Conservation (phyloP, 2,329 filamentous ascomycete genomes). For the Anthostomella pinea region DNA sequence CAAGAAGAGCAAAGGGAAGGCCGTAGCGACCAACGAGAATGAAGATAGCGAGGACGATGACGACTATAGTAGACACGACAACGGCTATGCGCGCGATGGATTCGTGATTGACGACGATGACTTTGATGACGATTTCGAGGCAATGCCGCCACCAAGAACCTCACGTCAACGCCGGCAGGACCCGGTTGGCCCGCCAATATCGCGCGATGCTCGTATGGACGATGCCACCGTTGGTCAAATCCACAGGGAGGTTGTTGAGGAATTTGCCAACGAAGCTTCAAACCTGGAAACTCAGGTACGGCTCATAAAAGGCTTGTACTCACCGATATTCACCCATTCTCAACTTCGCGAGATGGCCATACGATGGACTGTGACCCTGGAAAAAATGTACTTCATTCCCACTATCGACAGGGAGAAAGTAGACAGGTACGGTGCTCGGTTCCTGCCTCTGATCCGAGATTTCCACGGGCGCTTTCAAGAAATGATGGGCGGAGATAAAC, state of each 20-base stretch:
- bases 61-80: conserved; percentile 34
- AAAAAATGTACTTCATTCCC: conserved; percentile 61
- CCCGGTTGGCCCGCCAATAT: conserved; percentile 57
- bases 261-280: conserved; percentile 64
- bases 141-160: conserved; percentile 33
- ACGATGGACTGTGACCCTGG: conserved; percentile 58
- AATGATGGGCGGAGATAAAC: conserved; percentile 41
- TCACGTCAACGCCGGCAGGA: conserved; percentile 36
- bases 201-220: conserved; percentile 51
- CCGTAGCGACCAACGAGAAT: conserved; percentile 32
- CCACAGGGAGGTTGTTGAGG: conserved; percentile 61
- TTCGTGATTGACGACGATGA: conserved; percentile 38
- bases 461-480: conserved; percentile 47
- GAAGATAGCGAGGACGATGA: conserved; percentile 40
- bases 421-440: conserved; percentile 54
- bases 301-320: conserved; percentile 54
- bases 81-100: conserved; percentile 44
- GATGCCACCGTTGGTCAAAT: conserved; percentile 49
- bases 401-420: conserved; percentile 64
- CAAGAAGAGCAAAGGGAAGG: conserved; percentile 35
- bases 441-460: conserved; percentile 56
- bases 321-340: conserved; percentile 64
- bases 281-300: conserved; percentile 59
- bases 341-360: conserved; percentile 73
- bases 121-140: conserved; percentile 47